Conservation (phyloP, 345 rosid species). For the Cardamine occulta region DNA sequence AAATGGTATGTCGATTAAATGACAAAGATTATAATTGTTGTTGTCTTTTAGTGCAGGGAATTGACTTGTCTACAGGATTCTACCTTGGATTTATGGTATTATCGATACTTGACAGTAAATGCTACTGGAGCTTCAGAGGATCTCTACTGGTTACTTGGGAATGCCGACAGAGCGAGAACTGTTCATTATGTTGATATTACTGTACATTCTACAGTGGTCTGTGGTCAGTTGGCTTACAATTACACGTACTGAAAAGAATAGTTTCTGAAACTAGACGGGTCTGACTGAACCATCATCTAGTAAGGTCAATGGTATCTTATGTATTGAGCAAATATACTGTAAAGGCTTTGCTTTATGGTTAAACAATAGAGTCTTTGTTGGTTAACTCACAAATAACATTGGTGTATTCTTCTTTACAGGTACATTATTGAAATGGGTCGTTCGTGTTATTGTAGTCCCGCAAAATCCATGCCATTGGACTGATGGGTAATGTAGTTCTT, state of each 20-base stretch:
- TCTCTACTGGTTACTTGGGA: not conserved
- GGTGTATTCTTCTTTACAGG: conserved; percentile 19
- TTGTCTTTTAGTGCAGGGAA: conserved; percentile 22
- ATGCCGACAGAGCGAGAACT: conserved; percentile 30
- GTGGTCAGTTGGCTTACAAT: not conserved
- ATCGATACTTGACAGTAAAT: not conserved
- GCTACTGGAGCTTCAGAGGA: conserved; percentile 2
- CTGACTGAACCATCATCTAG: conserved; percentile 21
- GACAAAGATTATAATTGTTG: conserved; percentile 27
- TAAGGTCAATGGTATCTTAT: conserved; percentile 9
- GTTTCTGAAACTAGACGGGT: no score
- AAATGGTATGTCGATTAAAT: conserved; percentile 22
- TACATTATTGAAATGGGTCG: not conserved
- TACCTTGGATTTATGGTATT: conserved; percentile 30
- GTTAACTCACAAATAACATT: conserved; percentile 13
- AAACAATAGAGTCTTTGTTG: conserved; percentile 4
- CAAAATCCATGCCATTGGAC: conserved; percentile 10
- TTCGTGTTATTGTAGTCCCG: not conserved
- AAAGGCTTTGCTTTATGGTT: conserved; percentile 21
- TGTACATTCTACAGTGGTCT: not conserved
- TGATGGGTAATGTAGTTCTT: conserved; percentile 6
- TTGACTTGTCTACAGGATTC: conserved; percentile 25
- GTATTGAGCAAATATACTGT: not conserved
- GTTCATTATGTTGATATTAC: conserved; percentile 1
- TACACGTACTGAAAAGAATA: conserved; percentile 2